phyloP scores from a whole-genome alignment of 805 yeast species.

The Candida tallmaniae region DNA sequence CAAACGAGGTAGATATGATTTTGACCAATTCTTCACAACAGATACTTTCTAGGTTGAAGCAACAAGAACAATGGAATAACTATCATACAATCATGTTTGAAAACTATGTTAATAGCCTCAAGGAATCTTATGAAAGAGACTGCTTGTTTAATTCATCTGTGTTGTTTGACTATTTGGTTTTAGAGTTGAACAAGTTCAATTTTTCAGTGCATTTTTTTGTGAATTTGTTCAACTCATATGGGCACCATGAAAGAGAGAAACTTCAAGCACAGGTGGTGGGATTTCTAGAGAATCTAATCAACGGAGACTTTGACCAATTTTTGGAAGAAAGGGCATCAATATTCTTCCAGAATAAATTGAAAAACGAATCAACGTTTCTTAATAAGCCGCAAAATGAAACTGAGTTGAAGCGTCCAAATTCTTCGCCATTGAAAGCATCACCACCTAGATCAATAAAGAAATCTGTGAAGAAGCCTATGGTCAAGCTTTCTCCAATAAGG shows the following conservation, averaged over 20 bases:
- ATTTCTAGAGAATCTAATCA: slow-evolving; percentile 17
- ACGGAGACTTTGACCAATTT: slow-evolving; percentile 33
- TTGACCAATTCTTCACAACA: slow-evolving; percentile 41
- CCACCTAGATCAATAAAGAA: slow-evolving; percentile 22
- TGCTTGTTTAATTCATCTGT: slow-evolving; percentile 53
- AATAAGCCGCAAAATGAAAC: background rate
- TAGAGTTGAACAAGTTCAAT: slow-evolving; percentile 15
- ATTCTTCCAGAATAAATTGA: slow-evolving; percentile 22
- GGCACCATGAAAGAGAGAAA: slow-evolving; percentile 4
- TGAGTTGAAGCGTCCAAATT: slow-evolving; percentile 5
- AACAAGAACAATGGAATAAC: slow-evolving; percentile 54
- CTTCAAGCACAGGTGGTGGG: background rate
- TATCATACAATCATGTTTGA: slow-evolving; percentile 41
- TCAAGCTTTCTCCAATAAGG: slow-evolving; percentile 9
- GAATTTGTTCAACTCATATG: slow-evolving; percentile 3
- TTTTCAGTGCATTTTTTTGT: slow-evolving; percentile 2
- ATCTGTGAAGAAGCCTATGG: slow-evolving; percentile 11
- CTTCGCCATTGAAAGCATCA: slow-evolving; percentile 18
- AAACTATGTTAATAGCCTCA: slow-evolving; percentile 36
- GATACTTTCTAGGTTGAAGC: slow-evolving; percentile 44
- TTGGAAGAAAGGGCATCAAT: slow-evolving; percentile 25
- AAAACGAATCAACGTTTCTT: slow-evolving; percentile 10
- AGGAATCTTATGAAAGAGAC: slow-evolving; percentile 48
- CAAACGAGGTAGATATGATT: slow-evolving; percentile 50
- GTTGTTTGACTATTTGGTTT: slow-evolving; percentile 46